phyloP scores from a whole-genome alignment of 1,139 yeast species.

The Zygosaccharomyces pseudobailii region DNA sequence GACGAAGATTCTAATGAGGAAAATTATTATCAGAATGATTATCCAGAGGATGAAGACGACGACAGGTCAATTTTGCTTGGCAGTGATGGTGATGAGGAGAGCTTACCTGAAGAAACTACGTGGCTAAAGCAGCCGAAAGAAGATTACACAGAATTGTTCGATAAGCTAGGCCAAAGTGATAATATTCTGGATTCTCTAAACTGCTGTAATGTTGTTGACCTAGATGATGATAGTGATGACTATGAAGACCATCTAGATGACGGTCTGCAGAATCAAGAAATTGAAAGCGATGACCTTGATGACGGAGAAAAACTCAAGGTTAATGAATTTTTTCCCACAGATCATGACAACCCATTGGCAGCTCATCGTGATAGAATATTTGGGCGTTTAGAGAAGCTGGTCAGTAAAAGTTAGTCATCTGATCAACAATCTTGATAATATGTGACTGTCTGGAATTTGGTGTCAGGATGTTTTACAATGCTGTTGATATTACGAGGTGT shows the following conservation, averaged over 20 bases:
- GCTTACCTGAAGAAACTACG: constrained; percentile 14
- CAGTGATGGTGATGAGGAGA: constrained; percentile 35
- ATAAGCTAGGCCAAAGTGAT: constrained; percentile 31
- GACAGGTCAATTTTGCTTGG: constrained; percentile 37
- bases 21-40: constrained; percentile 85
- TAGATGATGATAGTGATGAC: constrained; percentile 25
- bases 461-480: too few species aligned
- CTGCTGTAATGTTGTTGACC: constrained; percentile 21
- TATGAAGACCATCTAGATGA: constrained; percentile 17
- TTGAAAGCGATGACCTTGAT: constrained; percentile 27
- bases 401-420: constrained; percentile 15
- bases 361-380: constrained; percentile 60
- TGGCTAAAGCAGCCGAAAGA: constrained; percentile 17
- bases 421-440: not conserved
- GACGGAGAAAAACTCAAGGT: constrained; percentile 36
- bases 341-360: constrained; percentile 56
- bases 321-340: constrained; percentile 49
- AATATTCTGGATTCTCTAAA: constrained; percentile 27
- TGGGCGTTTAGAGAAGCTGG: constrained; percentile 51
- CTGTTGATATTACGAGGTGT: not conserved
- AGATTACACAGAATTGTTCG: constrained; percentile 31
- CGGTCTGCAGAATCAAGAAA: constrained; percentile 33
- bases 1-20: constrained; percentile 88
- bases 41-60: constrained; percentile 89
- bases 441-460: not conserved